Percentiles rank a stretch among this genome's conserved stretches.
Conservation (phyloP, 768 basidiomycete species). For the Leccinum disarticulatum region DNA sequence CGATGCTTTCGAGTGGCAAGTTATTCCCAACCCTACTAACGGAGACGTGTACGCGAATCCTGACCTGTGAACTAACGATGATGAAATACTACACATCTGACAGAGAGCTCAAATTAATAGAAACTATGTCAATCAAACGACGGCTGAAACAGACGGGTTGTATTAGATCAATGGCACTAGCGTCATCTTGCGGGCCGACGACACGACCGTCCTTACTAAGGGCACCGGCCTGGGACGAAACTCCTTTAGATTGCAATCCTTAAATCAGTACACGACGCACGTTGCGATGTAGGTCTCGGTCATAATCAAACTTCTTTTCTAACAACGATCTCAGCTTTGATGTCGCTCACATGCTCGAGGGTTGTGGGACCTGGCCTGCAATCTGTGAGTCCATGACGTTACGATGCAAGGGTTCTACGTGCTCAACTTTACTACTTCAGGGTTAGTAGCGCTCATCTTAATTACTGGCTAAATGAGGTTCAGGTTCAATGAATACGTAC, state of each 20-base stretch:
- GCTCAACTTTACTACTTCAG: slow-evolving; percentile 1
- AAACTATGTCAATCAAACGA: slow-evolving; percentile 45
- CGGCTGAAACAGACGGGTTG: slow-evolving; percentile 53
- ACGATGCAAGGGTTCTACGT: not conserved
- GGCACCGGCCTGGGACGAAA: slow-evolving; percentile 30
- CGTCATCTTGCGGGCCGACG: slow-evolving; percentile 33
- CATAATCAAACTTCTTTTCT: not conserved
- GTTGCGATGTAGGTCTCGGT: slow-evolving; percentile 28
- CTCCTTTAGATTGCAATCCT: slow-evolving; percentile 33
- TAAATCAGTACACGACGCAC: slow-evolving; percentile 30
- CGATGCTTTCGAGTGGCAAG: slow-evolving; percentile 28
- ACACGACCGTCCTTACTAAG: slow-evolving; percentile 27
- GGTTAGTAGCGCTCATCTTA: slow-evolving; percentile 2
- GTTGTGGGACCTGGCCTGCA: slow-evolving; percentile 37
- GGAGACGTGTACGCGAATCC: slow-evolving; percentile 23
- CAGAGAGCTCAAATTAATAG: slow-evolving; percentile 17
- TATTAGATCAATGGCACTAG: slow-evolving; percentile 48
- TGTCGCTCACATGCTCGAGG: slow-evolving; percentile 34
- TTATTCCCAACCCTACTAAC: slow-evolving; percentile 31
- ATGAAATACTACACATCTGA: not conserved
- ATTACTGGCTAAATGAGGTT: slow-evolving; percentile 15
- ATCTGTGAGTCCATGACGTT: slow-evolving; percentile 23
- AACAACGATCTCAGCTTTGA: slow-evolving; percentile 25
- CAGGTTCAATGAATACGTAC: not conserved
- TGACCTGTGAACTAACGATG: not conserved